Percentiles rank a stretch among this genome's conserved stretches.
phyloP scores from a whole-genome alignment of 2,329 filamentous ascomycete species.

The Cordyceps militaris region DNA sequence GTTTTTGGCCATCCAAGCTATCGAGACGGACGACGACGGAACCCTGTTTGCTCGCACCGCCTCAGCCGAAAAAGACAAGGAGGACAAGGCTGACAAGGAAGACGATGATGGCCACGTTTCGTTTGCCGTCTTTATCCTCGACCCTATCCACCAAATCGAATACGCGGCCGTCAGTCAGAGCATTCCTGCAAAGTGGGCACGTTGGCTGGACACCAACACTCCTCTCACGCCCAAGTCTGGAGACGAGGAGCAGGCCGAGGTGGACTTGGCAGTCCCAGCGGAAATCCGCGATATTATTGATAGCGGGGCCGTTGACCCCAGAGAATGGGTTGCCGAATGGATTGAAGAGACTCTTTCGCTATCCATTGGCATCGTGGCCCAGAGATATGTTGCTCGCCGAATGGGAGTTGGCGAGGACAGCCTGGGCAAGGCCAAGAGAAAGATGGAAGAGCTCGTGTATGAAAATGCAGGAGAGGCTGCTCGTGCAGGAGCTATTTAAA shows the following conservation, averaged over 20 bases:
- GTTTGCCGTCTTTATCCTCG: conserved; percentile 74
- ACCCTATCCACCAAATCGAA: conserved; percentile 85
- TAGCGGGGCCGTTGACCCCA: conserved; percentile 70
- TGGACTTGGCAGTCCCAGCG: conserved; percentile 51
- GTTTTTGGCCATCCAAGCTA: conserved; percentile 90
- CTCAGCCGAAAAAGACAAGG: conserved; percentile 47
- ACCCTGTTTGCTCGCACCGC: conserved; percentile 60
- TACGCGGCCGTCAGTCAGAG: conserved; percentile 78
- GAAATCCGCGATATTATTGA: conserved; percentile 83
- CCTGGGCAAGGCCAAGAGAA: conserved; percentile 54
- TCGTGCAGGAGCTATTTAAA: conserved; percentile 47
- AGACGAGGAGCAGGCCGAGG: conserved; percentile 35
- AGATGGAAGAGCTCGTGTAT: conserved; percentile 47
- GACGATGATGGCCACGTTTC: conserved; percentile 56
- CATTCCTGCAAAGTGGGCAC: conserved; percentile 77
- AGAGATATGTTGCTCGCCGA: conserved; percentile 85
- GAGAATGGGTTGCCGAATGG: conserved; percentile 98
- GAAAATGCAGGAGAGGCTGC: conserved; percentile 54
- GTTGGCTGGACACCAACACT: conserved; percentile 79
- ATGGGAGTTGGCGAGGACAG: conserved; percentile 91
- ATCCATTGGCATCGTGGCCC: conserved; percentile 77
- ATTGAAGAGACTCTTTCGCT: conserved; percentile 79
- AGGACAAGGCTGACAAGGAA: conserved; percentile 43
- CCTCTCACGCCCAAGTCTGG: conserved; percentile 47
- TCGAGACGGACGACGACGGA: conserved; percentile 56